Base-by-base conservation (phyloP, 2,329 filamentous ascomycete species). In the Sclerotiophoma versabilis region DNA sequence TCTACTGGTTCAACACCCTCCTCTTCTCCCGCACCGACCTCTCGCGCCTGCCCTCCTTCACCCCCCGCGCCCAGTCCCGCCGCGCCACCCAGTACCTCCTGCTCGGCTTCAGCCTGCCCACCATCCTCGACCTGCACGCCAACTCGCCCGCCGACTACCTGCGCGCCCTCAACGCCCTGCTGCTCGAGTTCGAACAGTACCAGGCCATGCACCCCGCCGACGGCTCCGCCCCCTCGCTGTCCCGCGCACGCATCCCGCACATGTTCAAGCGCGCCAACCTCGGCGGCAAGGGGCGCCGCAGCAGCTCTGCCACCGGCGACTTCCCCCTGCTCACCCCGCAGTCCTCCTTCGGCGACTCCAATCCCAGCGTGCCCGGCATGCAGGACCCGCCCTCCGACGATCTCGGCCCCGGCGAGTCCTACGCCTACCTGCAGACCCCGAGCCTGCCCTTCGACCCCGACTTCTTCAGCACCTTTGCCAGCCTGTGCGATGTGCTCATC, bases 1-100 rank as follows among this genome's bases (percentile, higher is more conserved):
- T 96, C 34, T 98, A 96, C 80, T 98, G 95, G 93, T 97, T 98
- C 81, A 97, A 97, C 77, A 97, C 95, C 0, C 86, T 96, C 57
- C 89, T 96, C 70, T 96, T 96, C 76, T 91, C 92, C 62, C 90
- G 91, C 68, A 76, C 85, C 25, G 92, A 96, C 74, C 83, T 98
- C 27, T 80, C 84, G 45, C 87, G 88, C 69, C 88, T 97, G 80
- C 88, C 93, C 38, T 96, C 92, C 71, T 93, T 96, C 71, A 90
- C 96, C 54, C 80, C 86, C 4, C 87, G 90, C 60, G 95, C 93
- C 71, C 86, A 97, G 42, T 88, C 91, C 58, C 89, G 93, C 54
- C 91, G 95, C 65, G 93, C 95, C 29, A 96, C 92, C 45, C 96
- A 96, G 75, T 96, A 93, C 75, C 87, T 99, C 52, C 84, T 98